Evolutionary conservation across 2,329 filamentous ascomycete genomes (phyloP), one percentile per base, ranked within the genome.

Genomic region (Cladosporium sphaerospermum): DNA sequence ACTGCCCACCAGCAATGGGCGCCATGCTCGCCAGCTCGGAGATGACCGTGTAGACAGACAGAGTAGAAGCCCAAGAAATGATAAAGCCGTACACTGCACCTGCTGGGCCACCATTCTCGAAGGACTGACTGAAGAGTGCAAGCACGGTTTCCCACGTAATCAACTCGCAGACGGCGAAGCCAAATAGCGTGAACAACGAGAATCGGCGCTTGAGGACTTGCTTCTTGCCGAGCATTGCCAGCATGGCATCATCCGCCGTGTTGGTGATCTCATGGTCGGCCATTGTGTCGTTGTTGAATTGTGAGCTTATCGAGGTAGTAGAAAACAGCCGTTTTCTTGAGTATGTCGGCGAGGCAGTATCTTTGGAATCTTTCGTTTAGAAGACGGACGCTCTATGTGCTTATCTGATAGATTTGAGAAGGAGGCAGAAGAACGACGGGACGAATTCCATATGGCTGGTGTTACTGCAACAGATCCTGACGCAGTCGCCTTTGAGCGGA

Each of bases 41-140:
- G 42, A 77, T 71, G 13, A 74, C 73, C 0, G 70, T 73, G 56
- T 76, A 77, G 3, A 73, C 69, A 0, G 69, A 75, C 51, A 80
- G 59, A 0, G 74, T 79, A 1, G 73, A 74, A 14, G 67, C 60
- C 75, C 75, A 79, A 14, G 76, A 73, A 44, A 79, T 73, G 32
- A 80, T 69, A 64, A 74, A 80, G 45, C 76, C 75, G 57, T 77
- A 79, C 9, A 79, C 62, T 6, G 77, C 64, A 4, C 77, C 76
- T 1, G 74, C 70, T 10, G 76, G 73, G 4, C 74, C 74, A 13
- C 74, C 73, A 61, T 75, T 76, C 19, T 70, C 61, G 42, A 73
- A 67, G 1, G 70, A 67, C 55, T 75, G 65, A 50, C 60, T 65
- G 59, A 75, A 74, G 10, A 75, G 61, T 3, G 72, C 71, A 4